These are phyloP conservation scores for Pseudogymnoascus sp. DNA, from an alignment of 2,329 filamentous ascomycete genomes.

Conservation along the genomic window DNA sequence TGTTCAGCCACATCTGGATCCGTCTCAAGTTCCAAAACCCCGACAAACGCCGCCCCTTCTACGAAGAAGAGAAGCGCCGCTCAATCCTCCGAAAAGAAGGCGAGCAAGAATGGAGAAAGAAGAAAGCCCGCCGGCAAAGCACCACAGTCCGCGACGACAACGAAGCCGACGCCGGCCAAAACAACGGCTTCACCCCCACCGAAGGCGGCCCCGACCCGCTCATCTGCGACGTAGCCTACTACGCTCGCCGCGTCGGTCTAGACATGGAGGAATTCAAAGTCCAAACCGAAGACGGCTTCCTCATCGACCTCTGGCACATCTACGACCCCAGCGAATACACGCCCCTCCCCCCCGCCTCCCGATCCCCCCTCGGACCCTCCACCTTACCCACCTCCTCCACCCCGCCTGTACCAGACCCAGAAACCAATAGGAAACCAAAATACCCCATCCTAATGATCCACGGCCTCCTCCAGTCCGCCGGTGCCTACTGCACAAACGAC, in stretches of 20 bases:
- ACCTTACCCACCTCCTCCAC: constrained; percentile 43
- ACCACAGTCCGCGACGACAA: constrained; percentile 24
- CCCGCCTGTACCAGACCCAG: constrained; percentile 8
- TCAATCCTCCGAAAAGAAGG: constrained; percentile 46
- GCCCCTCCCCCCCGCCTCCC: constrained; percentile 39
- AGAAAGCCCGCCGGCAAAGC: constrained; percentile 32
- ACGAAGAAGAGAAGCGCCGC: constrained; percentile 60
- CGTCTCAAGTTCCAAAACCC: constrained; percentile 52
- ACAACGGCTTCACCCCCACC: constrained; percentile 51
- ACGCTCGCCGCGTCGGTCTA: constrained; percentile 77
- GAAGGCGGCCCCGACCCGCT: constrained; percentile 76
- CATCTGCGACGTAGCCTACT: constrained; percentile 72
- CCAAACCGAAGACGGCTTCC: constrained; percentile 88
- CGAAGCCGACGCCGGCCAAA: constrained; percentile 35
- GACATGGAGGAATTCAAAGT: constrained; percentile 78
- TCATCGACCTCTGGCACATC: constrained; percentile 82
- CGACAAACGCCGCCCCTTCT: constrained; percentile 55
- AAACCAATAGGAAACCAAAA: constrained; percentile 40
- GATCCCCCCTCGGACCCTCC: constrained; percentile 48
- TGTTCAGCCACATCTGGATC: constrained; percentile 41
- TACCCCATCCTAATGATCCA: constrained; percentile 85
- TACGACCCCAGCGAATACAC: constrained; percentile 72
- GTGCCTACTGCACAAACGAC: constrained; percentile 84
- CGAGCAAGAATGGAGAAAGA: constrained; percentile 52
- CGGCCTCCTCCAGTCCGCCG: constrained; percentile 77